A percentile compares a stretch with the other conserved stretches of the same genome.
These are phyloP conservation scores for Babesia bovis DNA, from an alignment of 169 alveolate species.

Conservation along the genomic window DNA sequence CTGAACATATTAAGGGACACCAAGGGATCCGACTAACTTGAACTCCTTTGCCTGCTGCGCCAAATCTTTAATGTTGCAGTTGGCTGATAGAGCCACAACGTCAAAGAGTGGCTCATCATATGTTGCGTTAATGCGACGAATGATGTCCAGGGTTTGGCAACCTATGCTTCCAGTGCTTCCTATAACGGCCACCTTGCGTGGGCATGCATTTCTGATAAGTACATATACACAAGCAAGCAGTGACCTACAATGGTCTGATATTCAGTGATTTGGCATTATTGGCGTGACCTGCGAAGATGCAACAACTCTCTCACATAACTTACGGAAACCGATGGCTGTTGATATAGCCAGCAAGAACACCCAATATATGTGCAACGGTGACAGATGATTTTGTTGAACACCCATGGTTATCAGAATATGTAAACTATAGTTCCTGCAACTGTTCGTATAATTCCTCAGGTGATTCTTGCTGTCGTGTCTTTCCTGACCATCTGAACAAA, in stretches of 20 bases:
- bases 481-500: conserved; percentile 54
- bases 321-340: conserved; percentile 17
- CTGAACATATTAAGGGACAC: conserved; percentile 29
- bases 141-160: conserved; percentile 76
- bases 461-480: conserved; percentile 7
- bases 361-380: too few relatives aligned
- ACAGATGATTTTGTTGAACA: too few relatives aligned
- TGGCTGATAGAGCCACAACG: conserved; percentile 81
- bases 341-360: conserved; percentile 1
- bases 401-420: neutral
- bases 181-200: conserved; percentile 64
- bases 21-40: conserved; percentile 19
- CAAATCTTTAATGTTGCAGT: conserved; percentile 59
- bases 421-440: conserved; percentile 33
- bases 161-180: conserved; percentile 87
- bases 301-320: neutral
- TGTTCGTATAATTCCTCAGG: conserved; percentile 48
- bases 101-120: conserved; percentile 57
- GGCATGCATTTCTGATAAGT: conserved; percentile 13
- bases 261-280: neutral
- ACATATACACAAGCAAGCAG: neutral
- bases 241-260: conserved; percentile 6
- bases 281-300: neutral
- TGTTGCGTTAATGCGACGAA: conserved; percentile 57
- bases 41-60: conserved; percentile 72